Evolutionary conservation across 208 protist species (phyloP), one percentile per base, ranked within the genome.

Genomic region (Leishmania lainsoni): DNA sequence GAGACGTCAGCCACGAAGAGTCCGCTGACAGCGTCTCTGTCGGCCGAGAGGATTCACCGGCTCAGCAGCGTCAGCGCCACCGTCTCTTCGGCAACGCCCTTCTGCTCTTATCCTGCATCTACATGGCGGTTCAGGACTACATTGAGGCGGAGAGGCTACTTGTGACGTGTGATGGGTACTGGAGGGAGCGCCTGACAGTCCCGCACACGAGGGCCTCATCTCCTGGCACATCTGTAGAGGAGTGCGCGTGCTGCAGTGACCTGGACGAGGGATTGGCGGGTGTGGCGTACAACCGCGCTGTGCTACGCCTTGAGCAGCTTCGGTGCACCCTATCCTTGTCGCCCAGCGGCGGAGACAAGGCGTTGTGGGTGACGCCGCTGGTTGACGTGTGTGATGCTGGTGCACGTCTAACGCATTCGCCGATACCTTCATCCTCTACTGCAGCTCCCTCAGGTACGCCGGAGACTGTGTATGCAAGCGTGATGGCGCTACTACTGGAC

Each of bases 61-160:
- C 56, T 63, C 35, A 61, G 32, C 58, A 20, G 29, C 48, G 61
- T 52, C 51, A 2, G 69, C 66, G 73, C 35, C 79, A 94, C 70
- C 59, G 65, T 0, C 80, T 89, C 32, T 94, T 94, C 54, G 83
- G 85, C 17, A 85, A 93, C 59, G 17, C 66, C 0, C 85, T 95
- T 9, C 70, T 95, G 12, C 85, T 95, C 8, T 83, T 95, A 32
- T 85, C 85, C 12, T 83, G 71, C 72, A 74, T 92, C 16, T 90
- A 93, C 82, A 87, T 74, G 58, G 89, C 86, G 3, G 86, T 83
- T 22, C 75, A 76, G 16, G 84, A 83, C 42, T 92, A 84, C 72
- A 48, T 61, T 3, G 90, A 92, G 85, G 89, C 90, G 72, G 92
- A 95, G 63, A 87, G 90, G 3, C 82, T 94, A 0, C 85, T 89